These are phyloP conservation scores for Rhizomucor pusillus DNA, from an alignment of 371 early-diverging fungal genomes.

Conservation along the genomic window DNA sequence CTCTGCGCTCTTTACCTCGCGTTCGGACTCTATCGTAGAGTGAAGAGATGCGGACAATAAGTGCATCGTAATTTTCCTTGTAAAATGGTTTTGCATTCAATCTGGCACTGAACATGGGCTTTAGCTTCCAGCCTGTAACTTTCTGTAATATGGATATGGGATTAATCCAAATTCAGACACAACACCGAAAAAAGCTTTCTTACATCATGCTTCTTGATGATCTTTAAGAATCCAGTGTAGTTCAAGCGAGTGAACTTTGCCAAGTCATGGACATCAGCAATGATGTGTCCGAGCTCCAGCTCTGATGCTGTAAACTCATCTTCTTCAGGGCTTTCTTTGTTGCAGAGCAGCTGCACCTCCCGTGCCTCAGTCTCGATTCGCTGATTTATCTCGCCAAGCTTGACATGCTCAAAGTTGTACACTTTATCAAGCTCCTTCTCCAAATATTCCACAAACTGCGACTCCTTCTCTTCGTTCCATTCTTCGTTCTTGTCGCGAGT, in stretches of 20 bases:
- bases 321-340: conserved; percentile 62
- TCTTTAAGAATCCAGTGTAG: conserved; percentile 96
- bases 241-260: conserved; percentile 95
- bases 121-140: conserved; percentile 84
- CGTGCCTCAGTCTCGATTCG: conserved; percentile 75
- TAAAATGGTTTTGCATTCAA: conserved; percentile 88
- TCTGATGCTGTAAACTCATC: conserved; percentile 72
- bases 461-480: conserved; percentile 78
- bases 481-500: conserved; percentile 18
- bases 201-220: conserved; percentile 97
- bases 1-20: conserved; percentile 69
- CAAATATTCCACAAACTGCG: conserved; percentile 79
- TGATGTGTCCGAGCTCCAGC: conserved; percentile 79
- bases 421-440: conserved; percentile 94
- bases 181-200: no score
- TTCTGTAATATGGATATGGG: conserved; percentile 44
- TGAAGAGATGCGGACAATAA: conserved; percentile 87
- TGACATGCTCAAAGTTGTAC: conserved; percentile 85
- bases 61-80: conserved; percentile 87
- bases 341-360: conserved; percentile 55
- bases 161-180: background rate
- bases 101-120: conserved; percentile 86
- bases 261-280: conserved; percentile 91
- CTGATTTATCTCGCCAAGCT: conserved; percentile 85
- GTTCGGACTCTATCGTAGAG: conserved; percentile 90